These are phyloP conservation scores for Pyrenochaeta sp. DNA, from an alignment of 2,329 filamentous ascomycete species.

Conservation along the genomic window DNA sequence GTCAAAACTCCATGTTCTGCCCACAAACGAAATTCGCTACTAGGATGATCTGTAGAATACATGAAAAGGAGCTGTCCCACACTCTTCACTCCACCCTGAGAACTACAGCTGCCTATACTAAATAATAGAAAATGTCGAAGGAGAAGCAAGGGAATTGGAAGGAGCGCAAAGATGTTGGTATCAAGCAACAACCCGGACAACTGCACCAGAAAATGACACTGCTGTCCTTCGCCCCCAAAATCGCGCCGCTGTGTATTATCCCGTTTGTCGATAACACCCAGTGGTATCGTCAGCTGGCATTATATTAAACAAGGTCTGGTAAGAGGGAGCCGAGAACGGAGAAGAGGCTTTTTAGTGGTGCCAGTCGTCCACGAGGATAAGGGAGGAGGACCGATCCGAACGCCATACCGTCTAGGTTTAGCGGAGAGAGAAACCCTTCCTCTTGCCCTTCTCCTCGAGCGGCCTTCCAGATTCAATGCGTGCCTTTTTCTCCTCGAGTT, in stretches of 20 bases:
- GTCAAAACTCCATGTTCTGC: conserved; percentile 12
- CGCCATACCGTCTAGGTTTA: conserved; percentile 57
- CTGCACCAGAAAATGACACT: conserved; percentile 46
- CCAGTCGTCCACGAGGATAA: conserved; percentile 31
- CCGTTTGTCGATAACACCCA: conserved; percentile 50
- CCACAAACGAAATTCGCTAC: conserved; percentile 53
- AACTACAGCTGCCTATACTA: conserved; percentile 48
- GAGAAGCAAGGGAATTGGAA: conserved; percentile 44
- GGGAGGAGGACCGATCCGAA: conserved; percentile 13
- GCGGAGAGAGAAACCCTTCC: conserved; percentile 99
- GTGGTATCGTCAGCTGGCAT: conserved; percentile 50
- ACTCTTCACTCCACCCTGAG: conserved; percentile 40
- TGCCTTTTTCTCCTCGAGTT: conserved; percentile 98
- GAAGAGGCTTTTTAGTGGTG: conserved; percentile 41
- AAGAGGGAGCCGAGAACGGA: conserved; percentile 49
- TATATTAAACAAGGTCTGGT: conserved; percentile 53
- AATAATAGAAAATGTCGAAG: conserved; percentile 47
- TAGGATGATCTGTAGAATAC: conserved; percentile 54
- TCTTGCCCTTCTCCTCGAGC: conserved; percentile 96
- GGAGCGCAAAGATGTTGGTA: conserved; percentile 55
- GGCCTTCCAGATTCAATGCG: conserved; percentile 95
- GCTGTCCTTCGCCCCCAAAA: conserved; percentile 39
- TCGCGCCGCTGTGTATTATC: conserved; percentile 47
- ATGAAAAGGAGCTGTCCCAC: conserved; percentile 47
- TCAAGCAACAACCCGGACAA: conserved; percentile 54